Percentiles rank a stretch among this genome's conserved stretches.
These are phyloP conservation scores for Akebia trifoliata DNA, from an alignment of 164 flowering plant species.

Conservation along the genomic window DNA sequence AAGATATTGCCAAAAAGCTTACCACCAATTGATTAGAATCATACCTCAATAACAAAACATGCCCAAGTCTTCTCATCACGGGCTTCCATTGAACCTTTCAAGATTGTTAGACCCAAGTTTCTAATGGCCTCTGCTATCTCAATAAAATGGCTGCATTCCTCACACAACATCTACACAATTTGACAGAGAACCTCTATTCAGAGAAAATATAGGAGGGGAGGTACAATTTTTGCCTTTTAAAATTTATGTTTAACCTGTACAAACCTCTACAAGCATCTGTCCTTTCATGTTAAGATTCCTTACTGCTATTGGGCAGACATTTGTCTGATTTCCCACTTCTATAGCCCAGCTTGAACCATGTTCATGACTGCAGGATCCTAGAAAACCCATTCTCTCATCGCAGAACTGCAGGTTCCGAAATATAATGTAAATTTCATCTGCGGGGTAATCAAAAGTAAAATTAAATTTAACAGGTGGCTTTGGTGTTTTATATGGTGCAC, in stretches of 20 bases:
- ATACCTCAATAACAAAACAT: constrained; percentile 85
- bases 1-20: neutral
- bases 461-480: too few relatives aligned
- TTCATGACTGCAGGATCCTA: constrained; percentile 39
- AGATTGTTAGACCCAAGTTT: constrained; percentile 63
- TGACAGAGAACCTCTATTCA: too few relatives aligned
- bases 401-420: constrained; percentile 36
- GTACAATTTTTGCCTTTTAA: neutral
- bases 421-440: constrained; percentile 1
- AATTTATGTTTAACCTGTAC: neutral
- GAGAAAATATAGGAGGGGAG: neutral
- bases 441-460: neutral
- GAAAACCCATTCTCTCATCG: constrained; percentile 31
- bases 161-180: constrained; percentile 63
- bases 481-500: too few relatives aligned
- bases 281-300: constrained; percentile 63
- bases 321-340: constrained; percentile 64
- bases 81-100: constrained; percentile 62
- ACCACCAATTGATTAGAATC: neutral
- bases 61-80: constrained; percentile 66
- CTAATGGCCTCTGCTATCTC: constrained; percentile 70
- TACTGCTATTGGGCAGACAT: constrained; percentile 63
- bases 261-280: constrained; percentile 80
- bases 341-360: constrained; percentile 83
- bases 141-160: constrained; percentile 67